These are phyloP conservation scores for Cerioporus squamosus DNA, from an alignment of 1,284 basidiomycete genomes.

Conservation along the genomic window DNA sequence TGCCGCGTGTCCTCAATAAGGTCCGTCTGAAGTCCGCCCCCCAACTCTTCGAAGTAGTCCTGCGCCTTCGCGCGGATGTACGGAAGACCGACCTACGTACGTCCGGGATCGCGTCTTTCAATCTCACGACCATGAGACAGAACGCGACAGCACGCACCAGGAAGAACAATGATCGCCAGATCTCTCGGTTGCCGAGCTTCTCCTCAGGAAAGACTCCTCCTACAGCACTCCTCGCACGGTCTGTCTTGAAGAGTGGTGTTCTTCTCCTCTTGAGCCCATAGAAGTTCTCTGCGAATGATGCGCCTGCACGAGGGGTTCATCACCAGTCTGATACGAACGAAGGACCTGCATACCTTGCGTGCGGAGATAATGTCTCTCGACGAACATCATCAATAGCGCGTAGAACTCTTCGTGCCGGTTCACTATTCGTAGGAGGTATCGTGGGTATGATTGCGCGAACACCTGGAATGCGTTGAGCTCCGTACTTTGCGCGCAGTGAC, in stretches of 20 bases:
- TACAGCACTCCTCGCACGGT: conserved; percentile 67
- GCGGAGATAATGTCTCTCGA: conserved; percentile 91
- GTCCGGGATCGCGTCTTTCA: not conserved
- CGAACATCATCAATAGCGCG: conserved; percentile 83
- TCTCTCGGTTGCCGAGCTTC: conserved; percentile 63
- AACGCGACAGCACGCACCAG: conserved; percentile 55
- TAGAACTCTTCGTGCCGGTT: conserved; percentile 98
- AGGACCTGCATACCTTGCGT: conserved; percentile 61
- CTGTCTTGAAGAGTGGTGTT: conserved; percentile 69
- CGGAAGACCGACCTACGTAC: conserved; percentile 80
- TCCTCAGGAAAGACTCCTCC: conserved; percentile 68
- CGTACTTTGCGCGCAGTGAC: not conserved
- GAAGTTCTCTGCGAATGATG: conserved; percentile 93
- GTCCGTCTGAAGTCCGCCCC: conserved; percentile 77
- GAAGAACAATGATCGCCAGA: conserved; percentile 77
- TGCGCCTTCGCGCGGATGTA: conserved; percentile 89
- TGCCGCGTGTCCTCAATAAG: conserved; percentile 63
- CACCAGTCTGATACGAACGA: conserved; percentile 21
- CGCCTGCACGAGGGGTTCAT: conserved; percentile 52
- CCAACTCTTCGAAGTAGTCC: conserved; percentile 89
- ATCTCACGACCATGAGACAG: not conserved
- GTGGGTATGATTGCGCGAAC: conserved; percentile 93
- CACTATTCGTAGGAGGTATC: conserved; percentile 90
- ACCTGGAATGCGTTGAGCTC: conserved; percentile 55
- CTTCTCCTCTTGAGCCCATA: conserved; percentile 86